These are phyloP conservation scores for Coemansia sp. DNA, from an alignment of 192 early-diverging fungal species.

Conservation along the genomic window DNA sequence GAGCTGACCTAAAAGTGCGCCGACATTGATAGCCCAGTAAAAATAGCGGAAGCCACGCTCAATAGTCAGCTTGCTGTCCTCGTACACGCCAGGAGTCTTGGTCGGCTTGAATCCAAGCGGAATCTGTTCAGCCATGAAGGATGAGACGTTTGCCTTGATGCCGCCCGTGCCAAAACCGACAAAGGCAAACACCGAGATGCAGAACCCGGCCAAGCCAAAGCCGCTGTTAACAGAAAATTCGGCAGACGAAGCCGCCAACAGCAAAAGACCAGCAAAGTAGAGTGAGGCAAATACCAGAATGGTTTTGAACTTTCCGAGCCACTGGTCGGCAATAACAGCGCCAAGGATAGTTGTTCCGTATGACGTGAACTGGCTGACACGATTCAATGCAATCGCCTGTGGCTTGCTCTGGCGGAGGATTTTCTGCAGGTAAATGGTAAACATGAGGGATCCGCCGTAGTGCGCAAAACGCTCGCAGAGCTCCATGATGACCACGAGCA, in stretches of 20 bases:
- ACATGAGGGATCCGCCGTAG: conserved; percentile 56
- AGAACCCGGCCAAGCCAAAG: conserved; percentile 59
- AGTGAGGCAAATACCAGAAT: conserved; percentile 62
- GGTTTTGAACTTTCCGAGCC: conserved; percentile 66
- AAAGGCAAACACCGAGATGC: conserved; percentile 58
- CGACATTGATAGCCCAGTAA: conserved; percentile 65
- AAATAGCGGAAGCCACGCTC: conserved; percentile 73
- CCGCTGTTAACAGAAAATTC: conserved; percentile 43
- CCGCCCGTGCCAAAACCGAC: conserved; percentile 72
- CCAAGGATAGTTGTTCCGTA: conserved; percentile 56
- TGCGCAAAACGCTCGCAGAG: conserved; percentile 60
- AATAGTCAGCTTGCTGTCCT: conserved; percentile 58
- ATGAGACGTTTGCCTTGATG: conserved; percentile 72
- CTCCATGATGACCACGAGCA: conserved; percentile 56
- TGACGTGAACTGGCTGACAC: conserved; percentile 55
- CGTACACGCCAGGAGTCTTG: conserved; percentile 41
- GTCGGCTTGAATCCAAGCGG: conserved; percentile 16
- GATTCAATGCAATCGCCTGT: conserved; percentile 48
- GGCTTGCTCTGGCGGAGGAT: conserved; percentile 48
- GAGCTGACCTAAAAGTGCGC: conserved; percentile 56
- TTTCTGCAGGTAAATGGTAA: conserved; percentile 56
- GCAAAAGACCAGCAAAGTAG: conserved; percentile 60
- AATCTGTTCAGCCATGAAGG: conserved; percentile 69
- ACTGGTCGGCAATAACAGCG: conserved; percentile 69
- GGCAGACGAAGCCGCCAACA: conserved; percentile 62